Conservation (phyloP, 805 yeast species). For the Metahyphopichia silvanorum region DNA sequence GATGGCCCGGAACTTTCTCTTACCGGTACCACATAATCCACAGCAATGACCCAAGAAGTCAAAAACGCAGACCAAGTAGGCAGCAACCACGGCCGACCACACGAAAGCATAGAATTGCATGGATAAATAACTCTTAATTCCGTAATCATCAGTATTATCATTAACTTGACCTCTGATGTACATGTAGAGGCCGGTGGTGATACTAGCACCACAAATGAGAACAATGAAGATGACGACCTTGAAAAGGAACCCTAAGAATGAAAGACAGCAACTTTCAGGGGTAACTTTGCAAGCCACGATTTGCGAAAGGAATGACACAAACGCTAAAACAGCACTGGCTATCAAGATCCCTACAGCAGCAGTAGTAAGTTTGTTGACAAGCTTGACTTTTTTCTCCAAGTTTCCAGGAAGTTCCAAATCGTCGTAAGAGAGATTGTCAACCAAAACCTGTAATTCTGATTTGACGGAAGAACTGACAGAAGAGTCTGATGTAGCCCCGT, state of each 20-base stretch:
- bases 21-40: conserved; percentile 34
- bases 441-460: conserved; percentile 17
- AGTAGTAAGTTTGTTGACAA: conserved; percentile 46
- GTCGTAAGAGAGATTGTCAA: conserved; percentile 20
- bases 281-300: conserved; percentile 37
- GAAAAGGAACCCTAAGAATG: conserved; percentile 42
- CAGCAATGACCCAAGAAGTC: conserved; percentile 40
- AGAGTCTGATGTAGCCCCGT: conserved; percentile 20
- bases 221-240: conserved; percentile 45
- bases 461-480: conserved; percentile 10
- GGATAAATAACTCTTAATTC: conserved; percentile 52
- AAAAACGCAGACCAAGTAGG: conserved; percentile 26
- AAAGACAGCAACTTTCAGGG: conserved; percentile 44
- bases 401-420: conserved; percentile 52
- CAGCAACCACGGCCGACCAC: conserved; percentile 61
- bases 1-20: conserved; percentile 22
- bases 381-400: conserved; percentile 42
- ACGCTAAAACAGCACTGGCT: conserved; percentile 31
- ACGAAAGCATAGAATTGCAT: conserved; percentile 52
- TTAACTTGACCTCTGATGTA: conserved; percentile 52
- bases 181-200: conserved; percentile 61
- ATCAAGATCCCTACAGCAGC: conserved; percentile 52
- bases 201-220: conserved; percentile 47
- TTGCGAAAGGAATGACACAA: conserved; percentile 49
- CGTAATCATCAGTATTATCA: conserved; percentile 43